Evolutionary conservation across 257 asterid species (phyloP).

Genomic region (Ilex aquifolium): DNA sequence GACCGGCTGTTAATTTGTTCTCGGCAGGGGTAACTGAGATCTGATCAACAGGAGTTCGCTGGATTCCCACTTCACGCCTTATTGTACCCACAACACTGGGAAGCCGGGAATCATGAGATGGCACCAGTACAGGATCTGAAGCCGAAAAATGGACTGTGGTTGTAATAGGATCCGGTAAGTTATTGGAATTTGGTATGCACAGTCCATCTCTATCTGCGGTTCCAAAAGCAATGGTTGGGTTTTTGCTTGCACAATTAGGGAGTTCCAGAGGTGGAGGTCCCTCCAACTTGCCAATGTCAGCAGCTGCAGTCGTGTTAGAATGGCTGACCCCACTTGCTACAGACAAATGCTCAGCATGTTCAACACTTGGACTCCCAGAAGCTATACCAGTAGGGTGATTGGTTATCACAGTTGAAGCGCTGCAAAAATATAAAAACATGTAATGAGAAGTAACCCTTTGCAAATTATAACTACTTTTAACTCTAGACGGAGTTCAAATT

Average conservation of each 20-base stretch:
- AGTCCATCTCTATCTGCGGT: conserved; percentile 25
- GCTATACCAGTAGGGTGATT: conserved; percentile 42
- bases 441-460: neutral
- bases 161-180: conserved; percentile 21
- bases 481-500: too few relatives aligned
- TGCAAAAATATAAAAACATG: conserved; percentile 30
- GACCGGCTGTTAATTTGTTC: conserved; percentile 31
- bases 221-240: conserved; percentile 16
- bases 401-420: conserved; percentile 35
- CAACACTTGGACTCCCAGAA: conserved; percentile 29
- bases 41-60: conserved; percentile 22
- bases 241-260: conserved; percentile 27
- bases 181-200: conserved; percentile 24
- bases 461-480: too few relatives aligned
- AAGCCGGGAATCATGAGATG: conserved; percentile 41
- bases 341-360: conserved; percentile 27
- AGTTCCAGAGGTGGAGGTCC: conserved; percentile 26
- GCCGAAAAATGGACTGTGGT: conserved; percentile 35
- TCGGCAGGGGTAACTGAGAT: conserved; percentile 30
- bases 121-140: conserved; percentile 36
- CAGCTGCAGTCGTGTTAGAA: conserved; percentile 12
- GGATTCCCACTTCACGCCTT: conserved; percentile 33
- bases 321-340: conserved; percentile 19
- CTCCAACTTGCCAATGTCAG: conserved; percentile 27
- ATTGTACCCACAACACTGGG: conserved; percentile 33